phyloP scores from a whole-genome alignment of 1,284 basidiomycete genomes.

The Pseudozyma sp. region DNA sequence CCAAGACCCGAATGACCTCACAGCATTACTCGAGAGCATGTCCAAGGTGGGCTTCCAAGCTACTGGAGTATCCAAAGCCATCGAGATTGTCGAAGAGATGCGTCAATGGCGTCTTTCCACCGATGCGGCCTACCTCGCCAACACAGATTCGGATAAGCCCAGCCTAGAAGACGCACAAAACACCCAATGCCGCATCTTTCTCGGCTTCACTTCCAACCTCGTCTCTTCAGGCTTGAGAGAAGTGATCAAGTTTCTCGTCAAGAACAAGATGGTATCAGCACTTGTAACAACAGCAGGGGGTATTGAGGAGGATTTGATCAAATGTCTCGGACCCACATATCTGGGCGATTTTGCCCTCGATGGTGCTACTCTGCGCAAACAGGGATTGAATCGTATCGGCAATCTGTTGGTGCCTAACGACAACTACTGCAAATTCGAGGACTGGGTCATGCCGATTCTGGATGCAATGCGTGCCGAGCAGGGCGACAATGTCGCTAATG shows the following conservation, averaged over 20 bases:
- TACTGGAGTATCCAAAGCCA: slow-evolving; percentile 86
- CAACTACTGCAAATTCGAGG: slow-evolving; percentile 99
- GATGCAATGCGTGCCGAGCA: slow-evolving; percentile 93
- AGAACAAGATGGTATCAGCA: slow-evolving; percentile 88
- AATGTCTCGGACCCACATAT: slow-evolving; percentile 95
- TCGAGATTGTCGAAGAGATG: slow-evolving; percentile 90
- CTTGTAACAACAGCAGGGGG: slow-evolving; percentile 98
- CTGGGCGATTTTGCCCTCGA: slow-evolving; percentile 88
- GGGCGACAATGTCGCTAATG: slow-evolving; percentile 73
- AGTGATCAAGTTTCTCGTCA: slow-evolving; percentile 90
- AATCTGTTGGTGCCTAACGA: slow-evolving; percentile 97
- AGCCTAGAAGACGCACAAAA: slow-evolving; percentile 72
- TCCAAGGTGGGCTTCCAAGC: slow-evolving; percentile 96
- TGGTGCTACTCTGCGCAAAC: slow-evolving; percentile 85
- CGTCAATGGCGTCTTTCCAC: slow-evolving; percentile 57
- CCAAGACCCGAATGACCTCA: slow-evolving; percentile 75
- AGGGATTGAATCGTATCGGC: slow-evolving; percentile 95
- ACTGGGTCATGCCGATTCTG: slow-evolving; percentile 96
- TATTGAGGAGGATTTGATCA: slow-evolving; percentile 99
- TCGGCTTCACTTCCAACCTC: slow-evolving; percentile 98
- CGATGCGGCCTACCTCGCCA: slow-evolving; percentile 43
- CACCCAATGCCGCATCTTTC: slow-evolving; percentile 86
- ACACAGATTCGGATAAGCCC: slow-evolving; percentile 47
- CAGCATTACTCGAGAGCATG: slow-evolving; percentile 80
- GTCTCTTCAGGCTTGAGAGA: slow-evolving; percentile 97